Percentiles rank a stretch among this genome's conserved stretches.
Conservation (phyloP, 2,329 filamentous ascomycete genomes). For the Alternaria novae-zelandiae region DNA sequence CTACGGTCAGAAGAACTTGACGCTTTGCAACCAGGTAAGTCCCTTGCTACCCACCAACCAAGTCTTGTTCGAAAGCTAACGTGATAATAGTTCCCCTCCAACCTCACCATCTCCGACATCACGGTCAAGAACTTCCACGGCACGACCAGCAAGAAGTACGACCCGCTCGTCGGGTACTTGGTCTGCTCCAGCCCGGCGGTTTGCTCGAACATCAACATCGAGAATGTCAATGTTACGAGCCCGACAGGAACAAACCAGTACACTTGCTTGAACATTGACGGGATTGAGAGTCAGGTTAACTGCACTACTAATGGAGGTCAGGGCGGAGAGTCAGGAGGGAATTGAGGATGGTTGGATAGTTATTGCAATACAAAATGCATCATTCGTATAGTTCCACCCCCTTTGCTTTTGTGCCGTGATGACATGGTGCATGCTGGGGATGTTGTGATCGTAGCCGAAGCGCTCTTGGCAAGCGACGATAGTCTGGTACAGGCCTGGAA, state of each 20-base stretch:
- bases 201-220: slow-evolving; percentile 57
- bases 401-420: background rate
- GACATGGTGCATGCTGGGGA: background rate
- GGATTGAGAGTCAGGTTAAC: slow-evolving; percentile 39
- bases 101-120: slow-evolving; percentile 62
- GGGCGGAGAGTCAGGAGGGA: slow-evolving; percentile 23
- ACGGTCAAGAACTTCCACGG: slow-evolving; percentile 64
- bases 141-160: slow-evolving; percentile 56
- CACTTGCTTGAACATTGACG: slow-evolving; percentile 52
- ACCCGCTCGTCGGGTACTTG: slow-evolving; percentile 52
- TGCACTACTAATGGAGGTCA: slow-evolving; percentile 29
- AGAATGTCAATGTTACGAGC: slow-evolving; percentile 53
- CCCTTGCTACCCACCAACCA: background rate
- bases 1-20: slow-evolving; percentile 67
- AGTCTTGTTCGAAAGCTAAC: background rate
- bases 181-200: slow-evolving; percentile 55
- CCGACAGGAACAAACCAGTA: slow-evolving; percentile 55
- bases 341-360: background rate
- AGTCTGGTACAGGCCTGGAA: background rate
- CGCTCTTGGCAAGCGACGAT: background rate
- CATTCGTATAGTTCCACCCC: rapidly evolving
- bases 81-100: slow-evolving; percentile 55
- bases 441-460: background rate
- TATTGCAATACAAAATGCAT: background rate
- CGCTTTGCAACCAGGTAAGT: slow-evolving; percentile 61